phyloP scores from a whole-genome alignment of 202 grass and related monocot species.

The Saccharum hybrid region DNA sequence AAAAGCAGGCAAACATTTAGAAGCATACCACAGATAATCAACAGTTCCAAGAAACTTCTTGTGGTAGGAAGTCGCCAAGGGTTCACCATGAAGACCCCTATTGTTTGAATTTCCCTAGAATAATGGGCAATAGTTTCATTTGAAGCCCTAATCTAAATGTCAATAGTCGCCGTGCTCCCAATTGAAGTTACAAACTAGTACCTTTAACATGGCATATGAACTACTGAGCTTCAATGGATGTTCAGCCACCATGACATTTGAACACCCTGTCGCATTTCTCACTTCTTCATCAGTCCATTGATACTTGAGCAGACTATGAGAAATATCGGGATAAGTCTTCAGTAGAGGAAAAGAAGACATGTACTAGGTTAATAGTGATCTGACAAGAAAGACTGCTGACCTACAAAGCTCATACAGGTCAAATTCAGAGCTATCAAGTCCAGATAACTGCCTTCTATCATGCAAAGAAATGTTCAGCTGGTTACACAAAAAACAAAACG shows the following conservation, averaged over 20 bases:
- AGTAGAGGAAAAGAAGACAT: constrained; percentile 6
- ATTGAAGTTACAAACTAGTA: constrained; percentile 44
- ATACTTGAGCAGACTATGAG: constrained; percentile 56
- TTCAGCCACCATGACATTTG: constrained; percentile 60
- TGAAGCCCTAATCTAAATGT: constrained; percentile 10
- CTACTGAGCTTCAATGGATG: constrained; percentile 73
- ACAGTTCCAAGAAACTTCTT: constrained; percentile 91
- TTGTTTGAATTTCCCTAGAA: constrained; percentile 70
- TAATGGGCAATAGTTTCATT: constrained; percentile 29
- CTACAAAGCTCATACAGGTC: constrained; percentile 37
- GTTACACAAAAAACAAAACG: constrained; percentile 40
- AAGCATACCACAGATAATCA: constrained; percentile 87
- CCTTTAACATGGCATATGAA: constrained; percentile 83
- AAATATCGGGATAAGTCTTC: neutral
- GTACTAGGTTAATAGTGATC: constrained; percentile 11
- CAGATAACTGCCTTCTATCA: constrained; percentile 74
- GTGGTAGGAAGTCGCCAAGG: constrained; percentile 80
- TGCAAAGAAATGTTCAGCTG: constrained; percentile 80
- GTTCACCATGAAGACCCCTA: constrained; percentile 76
- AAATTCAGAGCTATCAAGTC: constrained; percentile 54
- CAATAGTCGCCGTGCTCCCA: neutral
- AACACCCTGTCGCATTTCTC: constrained; percentile 61
- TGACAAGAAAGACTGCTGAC: constrained; percentile 44
- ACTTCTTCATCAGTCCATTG: constrained; percentile 69
- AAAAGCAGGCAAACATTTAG: constrained; percentile 23